Evolutionary conservation across 306 rosid species (phyloP).

Genomic region (Pyrus betulifolia): DNA sequence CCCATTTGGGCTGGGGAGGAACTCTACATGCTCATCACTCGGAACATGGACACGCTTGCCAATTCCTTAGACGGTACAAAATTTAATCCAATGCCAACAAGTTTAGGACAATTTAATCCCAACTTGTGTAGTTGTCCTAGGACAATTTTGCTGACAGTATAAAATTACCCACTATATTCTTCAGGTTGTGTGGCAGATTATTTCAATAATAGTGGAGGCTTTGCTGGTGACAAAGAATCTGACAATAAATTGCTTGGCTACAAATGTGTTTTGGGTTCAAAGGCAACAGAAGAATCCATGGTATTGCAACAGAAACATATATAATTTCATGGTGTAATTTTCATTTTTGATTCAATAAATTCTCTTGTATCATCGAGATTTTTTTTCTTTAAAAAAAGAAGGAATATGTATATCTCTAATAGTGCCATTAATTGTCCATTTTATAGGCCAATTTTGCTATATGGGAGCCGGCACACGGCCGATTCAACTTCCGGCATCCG

Average conservation of each 20-base stretch:
- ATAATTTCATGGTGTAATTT: too few relatives aligned
- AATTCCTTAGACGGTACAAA: constrained; percentile 55
- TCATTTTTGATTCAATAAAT: too few relatives aligned
- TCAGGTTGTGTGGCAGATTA: constrained; percentile 53
- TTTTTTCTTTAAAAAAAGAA: too few relatives aligned
- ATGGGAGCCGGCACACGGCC: constrained; percentile 90
- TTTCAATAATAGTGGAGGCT: constrained; percentile 18
- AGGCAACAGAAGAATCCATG: constrained; percentile 63
- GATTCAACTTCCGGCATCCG: constrained; percentile 80
- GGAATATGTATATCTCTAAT: background rate
- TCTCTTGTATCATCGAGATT: background rate
- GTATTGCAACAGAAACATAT: constrained; percentile 21
- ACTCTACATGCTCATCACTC: constrained; percentile 38
- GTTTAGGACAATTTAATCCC: background rate
- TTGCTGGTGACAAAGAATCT: constrained; percentile 23
- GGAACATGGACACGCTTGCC: constrained; percentile 68
- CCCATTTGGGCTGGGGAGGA: constrained; percentile 96
- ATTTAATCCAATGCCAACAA: background rate
- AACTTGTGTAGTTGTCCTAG: background rate
- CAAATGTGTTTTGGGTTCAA: constrained; percentile 58
- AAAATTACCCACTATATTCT: background rate
- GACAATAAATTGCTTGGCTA: constrained; percentile 39
- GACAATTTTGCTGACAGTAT: background rate
- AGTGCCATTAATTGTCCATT: background rate
- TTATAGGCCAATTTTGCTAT: constrained; percentile 70